Percentiles rank a stretch among this genome's conserved stretches.
Evolutionary conservation across 805 yeast genomes (phyloP).

Genomic region (Teunomyces funiuensis): DNA sequence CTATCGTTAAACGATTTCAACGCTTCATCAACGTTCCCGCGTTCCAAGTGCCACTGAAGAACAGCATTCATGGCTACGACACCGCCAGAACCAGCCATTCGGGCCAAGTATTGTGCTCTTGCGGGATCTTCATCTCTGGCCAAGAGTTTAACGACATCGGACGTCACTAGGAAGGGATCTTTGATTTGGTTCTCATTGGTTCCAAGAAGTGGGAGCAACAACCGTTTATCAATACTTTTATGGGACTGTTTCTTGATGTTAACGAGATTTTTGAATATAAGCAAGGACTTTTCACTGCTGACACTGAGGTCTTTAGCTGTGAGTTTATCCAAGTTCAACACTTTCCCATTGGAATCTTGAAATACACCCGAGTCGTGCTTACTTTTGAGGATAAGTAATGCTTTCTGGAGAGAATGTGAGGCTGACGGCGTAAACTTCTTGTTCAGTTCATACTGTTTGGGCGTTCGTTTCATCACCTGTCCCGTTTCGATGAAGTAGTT

Average conservation of each 20-base stretch:
- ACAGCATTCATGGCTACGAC: conserved; percentile 63
- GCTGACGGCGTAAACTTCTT: conserved; percentile 8
- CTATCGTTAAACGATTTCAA: conserved; percentile 52
- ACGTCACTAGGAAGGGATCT: conserved; percentile 57
- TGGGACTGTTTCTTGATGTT: conserved; percentile 23
- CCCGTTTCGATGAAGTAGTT: conserved; percentile 31
- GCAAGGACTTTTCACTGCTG: conserved; percentile 19
- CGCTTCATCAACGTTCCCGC: conserved; percentile 47
- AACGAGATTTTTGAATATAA: conserved; percentile 30
- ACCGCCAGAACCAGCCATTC: conserved; percentile 38
- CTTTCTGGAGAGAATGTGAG: conserved; percentile 16
- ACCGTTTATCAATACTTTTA: conserved; percentile 39
- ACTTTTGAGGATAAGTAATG: conserved; percentile 25
- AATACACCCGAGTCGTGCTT: conserved; percentile 13
- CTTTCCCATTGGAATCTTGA: conserved; percentile 23
- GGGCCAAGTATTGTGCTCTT: conserved; percentile 54
- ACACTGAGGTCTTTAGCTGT: conserved; percentile 23
- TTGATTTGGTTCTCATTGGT: conserved; percentile 54
- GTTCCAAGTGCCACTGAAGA: conserved; percentile 46
- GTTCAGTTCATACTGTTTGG: conserved; percentile 14
- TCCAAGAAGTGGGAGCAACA: conserved; percentile 50
- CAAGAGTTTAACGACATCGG: conserved; percentile 54
- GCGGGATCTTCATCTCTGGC: conserved; percentile 43
- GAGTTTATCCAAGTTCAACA: conserved; percentile 23
- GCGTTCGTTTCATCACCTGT: conserved; percentile 19